Conservation (phyloP, 345 rosid genomes). For the Citrus sinensis region DVS_A1.0 CM039162.1:32008501-32009000, state of each 20-base stretch:
- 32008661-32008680: not conserved
- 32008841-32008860: not conserved
- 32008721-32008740: constrained; percentile 33
- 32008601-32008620: not conserved
- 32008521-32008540: not conserved
- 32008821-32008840: not conserved
- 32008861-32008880: not conserved
- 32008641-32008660: too few relatives aligned
- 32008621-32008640: not conserved
- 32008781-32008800: not conserved
- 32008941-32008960: not conserved
- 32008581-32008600: not conserved
- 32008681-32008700: not conserved
- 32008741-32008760: constrained; percentile 4
- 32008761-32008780: constrained; percentile 12
- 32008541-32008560: not conserved
- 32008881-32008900: not conserved
- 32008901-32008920: not conserved
- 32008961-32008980: not conserved
- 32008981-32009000: constrained; percentile 17
- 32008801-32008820: not conserved
- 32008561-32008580: too few relatives aligned
- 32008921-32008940: not conserved
- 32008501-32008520: not conserved
- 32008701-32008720: constrained; percentile 2